Evolutionary conservation across 2,329 filamentous ascomycete species (phyloP).

Genomic region (Scytalidium sp.): DNA sequence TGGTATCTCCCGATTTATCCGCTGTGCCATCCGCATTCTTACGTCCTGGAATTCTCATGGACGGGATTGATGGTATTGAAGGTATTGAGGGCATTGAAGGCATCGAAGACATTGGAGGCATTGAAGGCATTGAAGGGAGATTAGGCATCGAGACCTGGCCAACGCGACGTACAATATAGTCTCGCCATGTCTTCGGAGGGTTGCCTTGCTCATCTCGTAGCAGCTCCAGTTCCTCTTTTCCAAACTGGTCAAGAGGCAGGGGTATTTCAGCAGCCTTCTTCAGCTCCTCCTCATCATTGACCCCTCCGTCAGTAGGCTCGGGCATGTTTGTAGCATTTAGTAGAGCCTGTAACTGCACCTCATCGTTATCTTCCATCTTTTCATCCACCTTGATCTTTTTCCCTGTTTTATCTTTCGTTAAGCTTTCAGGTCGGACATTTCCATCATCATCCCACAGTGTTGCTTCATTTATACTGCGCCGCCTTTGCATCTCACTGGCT

Average conservation of each 20-base stretch:
- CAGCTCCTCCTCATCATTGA: constrained; percentile 15
- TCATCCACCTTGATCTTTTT: neutral
- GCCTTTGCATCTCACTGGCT: constrained; percentile 10
- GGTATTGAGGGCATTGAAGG: neutral
- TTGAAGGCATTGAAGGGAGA: neutral
- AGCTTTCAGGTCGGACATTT: constrained; percentile 8
- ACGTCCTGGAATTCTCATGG: neutral
- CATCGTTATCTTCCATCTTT: constrained; percentile 11
- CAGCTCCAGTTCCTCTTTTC: neutral
- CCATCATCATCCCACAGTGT: constrained; percentile 22
- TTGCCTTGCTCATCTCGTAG: neutral
- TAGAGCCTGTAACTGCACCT: constrained; percentile 20
- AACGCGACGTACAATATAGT: neutral
- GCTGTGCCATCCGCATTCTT: neutral
- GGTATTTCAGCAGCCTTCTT: constrained; percentile 15
- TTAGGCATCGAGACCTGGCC: neutral
- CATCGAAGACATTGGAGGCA: neutral
- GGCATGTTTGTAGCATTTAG: constrained; percentile 16
- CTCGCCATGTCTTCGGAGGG: neutral
- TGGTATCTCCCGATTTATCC: no score
- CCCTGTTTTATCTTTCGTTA: neutral
- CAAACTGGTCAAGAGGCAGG: constrained; percentile 10
- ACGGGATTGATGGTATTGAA: neutral
- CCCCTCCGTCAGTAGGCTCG: constrained; percentile 16
- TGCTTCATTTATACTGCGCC: constrained; percentile 11